These are phyloP conservation scores for Sporothrix euskadiensis DNA, from an alignment of 2,329 filamentous ascomycete genomes.

Conservation along the genomic window DNA sequence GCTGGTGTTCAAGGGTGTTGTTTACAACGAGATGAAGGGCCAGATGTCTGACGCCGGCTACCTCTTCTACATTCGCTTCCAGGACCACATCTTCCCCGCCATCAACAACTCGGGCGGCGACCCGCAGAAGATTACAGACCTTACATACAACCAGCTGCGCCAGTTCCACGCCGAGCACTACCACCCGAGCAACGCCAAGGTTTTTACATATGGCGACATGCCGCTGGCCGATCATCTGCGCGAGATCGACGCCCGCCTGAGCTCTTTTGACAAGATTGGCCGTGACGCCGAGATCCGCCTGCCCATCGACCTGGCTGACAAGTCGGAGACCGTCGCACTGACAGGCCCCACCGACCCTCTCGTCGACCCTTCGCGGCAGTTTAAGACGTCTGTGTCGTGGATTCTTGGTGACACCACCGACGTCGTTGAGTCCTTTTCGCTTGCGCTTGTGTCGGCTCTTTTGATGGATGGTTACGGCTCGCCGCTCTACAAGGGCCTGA, in stretches of 20 bases:
- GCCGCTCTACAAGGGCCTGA: conserved; percentile 82
- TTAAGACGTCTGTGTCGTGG: conserved; percentile 94
- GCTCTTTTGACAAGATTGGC: conserved; percentile 68
- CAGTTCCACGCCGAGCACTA: conserved; percentile 92
- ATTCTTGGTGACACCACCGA: conserved; percentile 80
- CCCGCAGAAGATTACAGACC: conserved; percentile 90
- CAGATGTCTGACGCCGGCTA: conserved; percentile 98
- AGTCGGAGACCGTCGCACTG: conserved; percentile 69
- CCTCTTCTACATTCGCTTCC: conserved; percentile 91
- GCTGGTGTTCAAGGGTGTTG: conserved; percentile 93
- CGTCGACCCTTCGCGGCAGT: conserved; percentile 81
- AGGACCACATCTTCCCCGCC: conserved; percentile 89
- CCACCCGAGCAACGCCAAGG: conserved; percentile 94
- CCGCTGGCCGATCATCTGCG: conserved; percentile 76
- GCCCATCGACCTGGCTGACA: conserved; percentile 67
- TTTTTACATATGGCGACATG: conserved; percentile 95
- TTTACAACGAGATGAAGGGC: conserved; percentile 99
- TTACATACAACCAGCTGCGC: conserved; percentile 87
- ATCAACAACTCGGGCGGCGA: conserved; percentile 98
- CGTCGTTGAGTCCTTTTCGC: conserved; percentile 82
- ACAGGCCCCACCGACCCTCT: conserved; percentile 83
- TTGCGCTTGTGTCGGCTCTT: conserved; percentile 78
- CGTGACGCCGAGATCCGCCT: conserved; percentile 69
- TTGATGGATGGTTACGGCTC: conserved; percentile 95
- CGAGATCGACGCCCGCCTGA: conserved; percentile 74